These are phyloP conservation scores for Betula pendula DNA, from an alignment of 306 rosid species.

Conservation along the genomic window DNA sequence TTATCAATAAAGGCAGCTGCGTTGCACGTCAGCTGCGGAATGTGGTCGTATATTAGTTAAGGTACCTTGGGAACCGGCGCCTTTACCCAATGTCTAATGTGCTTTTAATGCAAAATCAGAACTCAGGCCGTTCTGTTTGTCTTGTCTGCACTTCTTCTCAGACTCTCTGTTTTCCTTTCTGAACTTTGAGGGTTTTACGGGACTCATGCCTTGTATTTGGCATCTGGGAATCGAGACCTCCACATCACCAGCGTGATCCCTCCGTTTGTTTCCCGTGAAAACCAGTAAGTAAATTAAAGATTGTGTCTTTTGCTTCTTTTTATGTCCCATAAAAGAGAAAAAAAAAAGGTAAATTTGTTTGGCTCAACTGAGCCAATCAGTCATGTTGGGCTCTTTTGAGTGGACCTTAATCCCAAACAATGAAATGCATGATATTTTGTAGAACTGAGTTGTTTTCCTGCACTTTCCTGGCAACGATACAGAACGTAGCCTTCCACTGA, in stretches of 20 bases:
- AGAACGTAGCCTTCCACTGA: neutral
- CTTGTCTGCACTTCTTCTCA: neutral
- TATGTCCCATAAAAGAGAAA: neutral
- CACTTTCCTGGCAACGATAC: neutral
- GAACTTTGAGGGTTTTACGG: neutral
- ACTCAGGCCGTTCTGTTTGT: neutral
- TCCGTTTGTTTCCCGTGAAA: conserved; percentile 17
- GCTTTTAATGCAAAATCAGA: neutral
- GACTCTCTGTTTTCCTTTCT: neutral
- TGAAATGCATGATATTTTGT: neutral
- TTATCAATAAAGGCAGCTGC: too few relatives aligned
- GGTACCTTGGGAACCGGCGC: too few relatives aligned
- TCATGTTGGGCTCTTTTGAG: neutral
- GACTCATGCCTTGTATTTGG: neutral
- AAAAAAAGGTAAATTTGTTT: neutral
- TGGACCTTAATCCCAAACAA: neutral
- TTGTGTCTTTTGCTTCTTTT: neutral
- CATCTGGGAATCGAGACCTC: neutral
- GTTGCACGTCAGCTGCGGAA: too few relatives aligned
- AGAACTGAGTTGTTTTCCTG: neutral
- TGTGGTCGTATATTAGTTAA: too few relatives aligned
- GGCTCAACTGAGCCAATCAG: neutral
- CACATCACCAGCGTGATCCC: neutral
- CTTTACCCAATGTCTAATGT: too few relatives aligned
- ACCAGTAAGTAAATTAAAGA: too few relatives aligned